Evolutionary conservation across 179 eudicot genomes (phyloP), one percentile per base, ranked within the genome.

Genomic region (Monotropa hypopitys): DNA sequence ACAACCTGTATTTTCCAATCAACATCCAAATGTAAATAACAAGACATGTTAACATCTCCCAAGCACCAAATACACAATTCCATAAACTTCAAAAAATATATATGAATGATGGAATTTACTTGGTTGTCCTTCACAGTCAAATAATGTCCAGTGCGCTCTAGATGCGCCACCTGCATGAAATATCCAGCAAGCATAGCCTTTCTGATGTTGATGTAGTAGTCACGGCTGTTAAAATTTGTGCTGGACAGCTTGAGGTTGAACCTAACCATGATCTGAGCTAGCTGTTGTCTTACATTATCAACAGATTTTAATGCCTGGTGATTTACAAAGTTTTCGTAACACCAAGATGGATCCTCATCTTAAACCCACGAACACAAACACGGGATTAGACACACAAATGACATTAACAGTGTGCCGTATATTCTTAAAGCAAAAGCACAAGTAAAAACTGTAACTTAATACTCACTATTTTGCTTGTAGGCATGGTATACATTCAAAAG

Each of bases 121-220:
- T 92, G 99, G 79, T 93, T 95, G 84, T 94, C 99, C 83, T 95
- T 95, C 66, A 91, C 96, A 9, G 98, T 93, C 82, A 95, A 80
- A 83, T 95, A 95, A 56, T 93, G 93, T 26, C 96, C 99, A 67
- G 91, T 88, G 32, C 89, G 90, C 85, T 93, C 99, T 66, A 95
- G 75, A 84, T 95, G 97, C 72, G 97, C 99, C 57, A 95, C 99
- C 86, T 95, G 99, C 98, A 95, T 95, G 82, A 95, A 93, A 78
- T 95, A 93, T 72, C 99, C 97, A 75, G 99, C 95, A 70, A 93
- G 80, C 95, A 95, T 91, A 62, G 99, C 99, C 86, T 95, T 95
- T 77, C 99, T 85, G 62, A 95, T 95, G 88, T 93, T 95, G 81
- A 88, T 28, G 76, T 95, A 95, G 87, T 95, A 95, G 78, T 93